These are phyloP conservation scores for Populus hybrid DNA, from an alignment of 441 rosid genomes.

Conservation along the genomic window DNA sequence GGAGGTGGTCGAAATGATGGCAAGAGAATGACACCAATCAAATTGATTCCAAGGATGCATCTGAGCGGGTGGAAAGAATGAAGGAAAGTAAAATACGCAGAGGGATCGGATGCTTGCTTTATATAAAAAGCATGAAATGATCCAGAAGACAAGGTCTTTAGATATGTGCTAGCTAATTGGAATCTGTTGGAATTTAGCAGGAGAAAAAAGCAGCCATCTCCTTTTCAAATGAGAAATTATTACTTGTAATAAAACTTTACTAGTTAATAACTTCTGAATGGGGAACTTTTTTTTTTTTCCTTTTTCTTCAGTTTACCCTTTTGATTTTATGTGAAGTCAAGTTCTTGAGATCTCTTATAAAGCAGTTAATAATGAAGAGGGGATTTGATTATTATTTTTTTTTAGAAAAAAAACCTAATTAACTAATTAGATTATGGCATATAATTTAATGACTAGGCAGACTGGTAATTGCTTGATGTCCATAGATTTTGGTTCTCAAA, in stretches of 20 bases:
- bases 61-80: constrained; percentile 21
- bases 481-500: background rate
- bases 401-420: too few relatives aligned
- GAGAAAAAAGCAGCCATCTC: constrained; percentile 16
- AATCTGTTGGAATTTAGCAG: constrained; percentile 21
- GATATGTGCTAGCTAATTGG: constrained; percentile 5
- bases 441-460: background rate
- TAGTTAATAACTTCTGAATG: too few relatives aligned
- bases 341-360: background rate
- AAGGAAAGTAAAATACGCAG: constrained; percentile 1
- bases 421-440: too few relatives aligned
- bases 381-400: background rate
- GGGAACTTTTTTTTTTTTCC: too few relatives aligned
- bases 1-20: constrained; percentile 25
- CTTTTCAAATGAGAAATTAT: constrained; percentile 21
- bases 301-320: too few relatives aligned
- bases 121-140: constrained; percentile 18
- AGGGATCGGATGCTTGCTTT: constrained; percentile 46
- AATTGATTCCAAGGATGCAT: constrained; percentile 30
- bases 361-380: background rate
- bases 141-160: constrained; percentile 12
- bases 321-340: background rate
- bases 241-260: background rate
- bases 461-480: background rate
- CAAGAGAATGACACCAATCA: constrained; percentile 6